A percentile compares a stretch with the other conserved stretches of the same genome.
Conservation (phyloP, 2,329 filamentous ascomycete species). For the Beauveria scarabaeidicola region DNA sequence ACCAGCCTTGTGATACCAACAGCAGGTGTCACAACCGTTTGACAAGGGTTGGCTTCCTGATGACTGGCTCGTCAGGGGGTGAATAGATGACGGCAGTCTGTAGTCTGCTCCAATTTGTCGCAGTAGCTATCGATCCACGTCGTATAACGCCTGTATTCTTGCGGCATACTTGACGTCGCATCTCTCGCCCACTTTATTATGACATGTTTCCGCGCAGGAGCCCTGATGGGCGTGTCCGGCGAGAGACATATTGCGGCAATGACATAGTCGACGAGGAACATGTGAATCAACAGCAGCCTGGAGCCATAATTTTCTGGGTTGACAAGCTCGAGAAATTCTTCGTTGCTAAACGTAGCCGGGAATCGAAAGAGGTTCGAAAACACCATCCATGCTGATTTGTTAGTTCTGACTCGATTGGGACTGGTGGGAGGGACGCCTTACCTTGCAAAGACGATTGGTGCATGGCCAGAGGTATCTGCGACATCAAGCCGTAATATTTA, state of each 20-base stretch:
- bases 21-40: background rate
- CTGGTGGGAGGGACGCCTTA: background rate
- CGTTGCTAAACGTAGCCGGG: slow-evolving; percentile 15
- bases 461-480: slow-evolving; percentile 12
- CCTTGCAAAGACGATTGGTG: slow-evolving; percentile 15
- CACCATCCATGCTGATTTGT: slow-evolving; percentile 16
- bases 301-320: slow-evolving; percentile 22
- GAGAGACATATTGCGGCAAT: slow-evolving; percentile 19
- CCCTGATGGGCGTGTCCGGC: slow-evolving; percentile 15
- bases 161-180: slow-evolving; percentile 16
- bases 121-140: slow-evolving; percentile 19
- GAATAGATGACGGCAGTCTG: slow-evolving; percentile 19
- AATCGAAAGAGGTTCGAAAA: slow-evolving; percentile 18
- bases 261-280: slow-evolving; percentile 25
- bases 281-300: slow-evolving; percentile 29
- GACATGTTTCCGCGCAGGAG: slow-evolving; percentile 18
- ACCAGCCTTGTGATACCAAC: too few species aligned
- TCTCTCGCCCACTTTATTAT: slow-evolving; percentile 19
- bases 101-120: slow-evolving; percentile 14
- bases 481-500: slow-evolving; percentile 14
- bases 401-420: background rate
- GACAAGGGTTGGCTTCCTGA: background rate
- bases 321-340: slow-evolving; percentile 25
- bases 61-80: slow-evolving; percentile 16
- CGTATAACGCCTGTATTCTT: slow-evolving; percentile 13